A percentile compares a stretch with the other conserved stretches of the same genome.
phyloP scores from a whole-genome alignment of 805 yeast genomes.

The Candida piceae region DNA sequence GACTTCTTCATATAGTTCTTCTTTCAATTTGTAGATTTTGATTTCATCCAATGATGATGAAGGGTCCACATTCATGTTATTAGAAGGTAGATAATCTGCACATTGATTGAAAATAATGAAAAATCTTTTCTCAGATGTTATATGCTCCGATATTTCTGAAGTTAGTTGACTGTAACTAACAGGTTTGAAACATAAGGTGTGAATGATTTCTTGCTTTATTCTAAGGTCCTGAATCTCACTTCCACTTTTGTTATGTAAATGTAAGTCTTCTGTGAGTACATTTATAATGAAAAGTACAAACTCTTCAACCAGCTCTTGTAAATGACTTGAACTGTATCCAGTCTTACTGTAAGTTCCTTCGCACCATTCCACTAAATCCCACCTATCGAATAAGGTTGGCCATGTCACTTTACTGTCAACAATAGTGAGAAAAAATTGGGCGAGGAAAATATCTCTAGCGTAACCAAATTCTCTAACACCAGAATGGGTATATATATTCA shows the following conservation, averaged over 20 bases:
- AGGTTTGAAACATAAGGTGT: slow-evolving; percentile 72
- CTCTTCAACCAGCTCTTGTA: slow-evolving; percentile 64
- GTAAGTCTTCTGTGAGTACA: slow-evolving; percentile 61
- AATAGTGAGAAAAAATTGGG: slow-evolving; percentile 56
- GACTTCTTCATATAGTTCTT: slow-evolving; percentile 44
- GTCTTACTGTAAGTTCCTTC: slow-evolving; percentile 39
- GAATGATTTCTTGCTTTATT: slow-evolving; percentile 70
- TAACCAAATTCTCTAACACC: slow-evolving; percentile 81
- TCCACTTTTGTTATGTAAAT: slow-evolving; percentile 45
- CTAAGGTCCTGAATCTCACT: slow-evolving; percentile 45
- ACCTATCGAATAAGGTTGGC: slow-evolving; percentile 57
- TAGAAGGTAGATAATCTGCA: slow-evolving; percentile 53
- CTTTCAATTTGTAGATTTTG: slow-evolving; percentile 67
- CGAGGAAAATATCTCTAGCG: slow-evolving; percentile 68
- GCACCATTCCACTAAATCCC: slow-evolving; percentile 60
- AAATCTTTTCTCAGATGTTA: slow-evolving; percentile 66
- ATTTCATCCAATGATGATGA: slow-evolving; percentile 44
- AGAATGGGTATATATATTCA: slow-evolving; percentile 70
- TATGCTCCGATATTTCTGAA: slow-evolving; percentile 67
- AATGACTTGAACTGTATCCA: slow-evolving; percentile 31
- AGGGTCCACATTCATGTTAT: background rate
- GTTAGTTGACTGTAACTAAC: slow-evolving; percentile 67
- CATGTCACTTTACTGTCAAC: slow-evolving; percentile 51
- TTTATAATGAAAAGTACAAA: slow-evolving; percentile 64
- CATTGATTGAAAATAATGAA: slow-evolving; percentile 50